A percentile compares a stretch with the other conserved stretches of the same genome.
These are phyloP conservation scores for Magnolia kwangsiensis DNA, from an alignment of 164 flowering plant genomes.

Conservation along the genomic window DNA sequence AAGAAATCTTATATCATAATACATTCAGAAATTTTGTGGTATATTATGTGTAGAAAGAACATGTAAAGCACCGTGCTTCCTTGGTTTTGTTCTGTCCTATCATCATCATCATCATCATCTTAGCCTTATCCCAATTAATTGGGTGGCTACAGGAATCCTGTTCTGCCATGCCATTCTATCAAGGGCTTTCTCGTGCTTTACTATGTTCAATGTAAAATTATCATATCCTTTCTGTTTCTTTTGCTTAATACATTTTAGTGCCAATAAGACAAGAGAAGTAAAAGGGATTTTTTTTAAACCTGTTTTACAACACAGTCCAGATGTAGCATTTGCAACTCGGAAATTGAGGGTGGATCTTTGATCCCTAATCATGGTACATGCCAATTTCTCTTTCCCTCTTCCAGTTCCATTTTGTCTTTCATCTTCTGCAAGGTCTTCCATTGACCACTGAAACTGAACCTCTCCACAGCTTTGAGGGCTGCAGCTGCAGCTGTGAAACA, in stretches of 20 bases:
- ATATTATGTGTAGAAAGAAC: too few relatives aligned
- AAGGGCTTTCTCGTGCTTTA: background rate
- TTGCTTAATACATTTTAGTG: background rate
- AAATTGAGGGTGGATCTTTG: constrained; percentile 61
- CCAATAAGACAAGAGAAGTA: background rate
- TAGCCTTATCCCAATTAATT: too few relatives aligned
- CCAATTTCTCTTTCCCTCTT: constrained; percentile 1
- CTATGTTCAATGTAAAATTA: background rate
- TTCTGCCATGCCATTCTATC: too few relatives aligned
- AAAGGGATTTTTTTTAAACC: background rate
- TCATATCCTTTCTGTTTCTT: background rate
- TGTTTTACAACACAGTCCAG: constrained; percentile 58
- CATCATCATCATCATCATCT: too few relatives aligned
- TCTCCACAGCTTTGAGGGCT: constrained; percentile 76
- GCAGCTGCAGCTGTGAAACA: constrained; percentile 88
- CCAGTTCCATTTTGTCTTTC: background rate
- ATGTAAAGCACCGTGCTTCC: too few relatives aligned
- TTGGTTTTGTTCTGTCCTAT: too few relatives aligned
- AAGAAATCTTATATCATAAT: too few relatives aligned
- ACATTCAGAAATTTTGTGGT: too few relatives aligned
- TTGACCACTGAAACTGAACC: constrained; percentile 15
- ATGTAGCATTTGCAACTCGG: constrained; percentile 75
- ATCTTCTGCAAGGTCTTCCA: background rate
- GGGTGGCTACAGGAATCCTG: too few relatives aligned
- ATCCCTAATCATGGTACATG: constrained; percentile 74